Evolutionary conservation across 192 early-diverging fungal species (phyloP).

Genomic region (Backusella parvicylindrica): DNA sequence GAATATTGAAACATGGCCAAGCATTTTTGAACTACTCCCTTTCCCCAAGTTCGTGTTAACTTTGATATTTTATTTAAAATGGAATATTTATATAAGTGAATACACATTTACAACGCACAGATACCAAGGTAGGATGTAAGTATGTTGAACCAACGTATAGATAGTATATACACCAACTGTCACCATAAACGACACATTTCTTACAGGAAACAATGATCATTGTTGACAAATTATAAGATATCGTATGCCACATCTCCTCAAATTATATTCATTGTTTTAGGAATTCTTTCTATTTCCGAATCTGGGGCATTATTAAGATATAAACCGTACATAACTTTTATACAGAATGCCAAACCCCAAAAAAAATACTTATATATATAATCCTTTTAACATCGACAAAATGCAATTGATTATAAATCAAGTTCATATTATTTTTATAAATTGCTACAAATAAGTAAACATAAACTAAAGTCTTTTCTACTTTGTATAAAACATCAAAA

Average conservation of each 20-base stretch:
- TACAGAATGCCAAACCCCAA: neutral
- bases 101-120: no score
- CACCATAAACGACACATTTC: no score
- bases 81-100: neutral
- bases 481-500: no score
- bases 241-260: no score
- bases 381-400: neutral
- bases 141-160: no score
- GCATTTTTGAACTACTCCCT: neutral
- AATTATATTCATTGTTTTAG: no score
- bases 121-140: no score
- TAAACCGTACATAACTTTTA: neutral
- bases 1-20: neutral
- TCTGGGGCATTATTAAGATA: neutral
- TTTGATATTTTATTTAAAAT: neutral
- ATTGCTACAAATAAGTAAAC: neutral
- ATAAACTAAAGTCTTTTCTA: no score
- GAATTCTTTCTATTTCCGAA: neutral
- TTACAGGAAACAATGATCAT: no score
- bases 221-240: no score
- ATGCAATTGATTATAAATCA: neutral
- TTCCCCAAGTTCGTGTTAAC: neutral
- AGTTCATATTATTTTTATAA: neutral
- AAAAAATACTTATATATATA: neutral
- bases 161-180: no score